Percentiles rank a stretch among this genome's conserved stretches.
These are phyloP conservation scores for Choiromyces venosus DNA, from an alignment of 495 filamentous ascomycete species.

Conservation along the genomic window DNA sequence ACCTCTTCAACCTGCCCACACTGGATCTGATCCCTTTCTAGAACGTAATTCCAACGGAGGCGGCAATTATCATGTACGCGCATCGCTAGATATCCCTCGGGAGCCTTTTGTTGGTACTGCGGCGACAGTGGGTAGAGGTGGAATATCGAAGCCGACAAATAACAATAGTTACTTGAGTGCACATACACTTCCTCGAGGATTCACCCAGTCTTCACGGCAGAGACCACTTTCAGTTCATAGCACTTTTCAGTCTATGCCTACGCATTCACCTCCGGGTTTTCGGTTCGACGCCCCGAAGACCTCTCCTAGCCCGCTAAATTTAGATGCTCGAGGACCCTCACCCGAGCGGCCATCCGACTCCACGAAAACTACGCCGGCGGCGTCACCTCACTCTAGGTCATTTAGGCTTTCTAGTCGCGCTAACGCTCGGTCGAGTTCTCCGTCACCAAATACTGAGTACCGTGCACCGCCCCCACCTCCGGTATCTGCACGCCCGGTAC, in stretches of 20 bases:
- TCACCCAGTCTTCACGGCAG: slow-evolving; percentile 23
- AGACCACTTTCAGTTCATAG: slow-evolving; percentile 38
- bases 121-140: slow-evolving; percentile 21
- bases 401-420: slow-evolving; percentile 20
- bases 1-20: slow-evolving; percentile 49
- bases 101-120: slow-evolving; percentile 41
- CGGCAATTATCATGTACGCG: slow-evolving; percentile 43
- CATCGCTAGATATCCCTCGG: slow-evolving; percentile 53
- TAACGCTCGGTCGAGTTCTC: slow-evolving; percentile 23
- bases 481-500: slow-evolving; percentile 18
- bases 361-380: slow-evolving; percentile 1
- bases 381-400: slow-evolving; percentile 11
- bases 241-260: slow-evolving; percentile 27
- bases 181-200: slow-evolving; percentile 37
- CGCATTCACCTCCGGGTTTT: slow-evolving; percentile 29
- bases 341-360: slow-evolving; percentile 17
- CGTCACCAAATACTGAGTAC: slow-evolving; percentile 28
- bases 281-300: slow-evolving; percentile 30
- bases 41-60: slow-evolving; percentile 16
- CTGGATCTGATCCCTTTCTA: slow-evolving; percentile 40
- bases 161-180: slow-evolving; percentile 23
- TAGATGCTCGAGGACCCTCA: slow-evolving; percentile 29
- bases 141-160: slow-evolving; percentile 17
- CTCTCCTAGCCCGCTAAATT: slow-evolving; percentile 27
- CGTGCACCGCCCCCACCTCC: slow-evolving; percentile 29